Evolutionary conservation across 768 basidiomycete species (phyloP), one percentile per base, ranked within the genome.

Genomic region (Lentinula sp.): DNA sequence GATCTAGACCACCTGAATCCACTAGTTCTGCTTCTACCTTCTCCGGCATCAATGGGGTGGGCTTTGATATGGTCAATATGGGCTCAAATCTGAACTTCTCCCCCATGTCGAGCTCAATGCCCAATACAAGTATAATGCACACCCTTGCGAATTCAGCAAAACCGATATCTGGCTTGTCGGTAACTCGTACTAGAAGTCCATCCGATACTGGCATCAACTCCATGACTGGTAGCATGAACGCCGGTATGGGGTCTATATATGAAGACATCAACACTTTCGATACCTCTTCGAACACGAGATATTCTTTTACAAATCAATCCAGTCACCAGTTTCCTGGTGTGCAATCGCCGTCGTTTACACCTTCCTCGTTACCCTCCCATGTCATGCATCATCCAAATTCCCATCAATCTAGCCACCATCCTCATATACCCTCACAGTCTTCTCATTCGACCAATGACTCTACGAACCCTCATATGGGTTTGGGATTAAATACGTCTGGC

Each of bases 281-380:
- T 61, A 72, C 72, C 58, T 67, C 70, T 7, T 66, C 69, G 43
- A 74, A 68, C 58, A 59, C 68, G 34, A 70, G 69, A 42, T 71
- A 73, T 60, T 52, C 63, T 35, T 56, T 56, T 28, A 16, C 53
- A 21, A 13, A n/a, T n/a, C 32, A 15, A 16, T 3, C 35, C n/a
- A 72, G 51, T 51, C 71, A 42, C 59, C 66, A 73, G 31, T 63
- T 77, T 57, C 76, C 81, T 46, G 69, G 70, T 37, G 73, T 77
- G 66, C 76, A 75, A 67, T 78, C 78, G 61, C 80, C 83, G 53
- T 75, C 76, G 46, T 78, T 85, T 67, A 78, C 84, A 53, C 87
- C 91, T 16, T 83, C 89, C 43, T 92, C 91, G 2, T 79, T 93
- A 23, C 91, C 91, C 32, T 81, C 89, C 28, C 76, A 82, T 62